Base-by-base conservation (phyloP, 1,284 basidiomycete genomes). In the Cutaneotrichosporon sp. region DNA sequence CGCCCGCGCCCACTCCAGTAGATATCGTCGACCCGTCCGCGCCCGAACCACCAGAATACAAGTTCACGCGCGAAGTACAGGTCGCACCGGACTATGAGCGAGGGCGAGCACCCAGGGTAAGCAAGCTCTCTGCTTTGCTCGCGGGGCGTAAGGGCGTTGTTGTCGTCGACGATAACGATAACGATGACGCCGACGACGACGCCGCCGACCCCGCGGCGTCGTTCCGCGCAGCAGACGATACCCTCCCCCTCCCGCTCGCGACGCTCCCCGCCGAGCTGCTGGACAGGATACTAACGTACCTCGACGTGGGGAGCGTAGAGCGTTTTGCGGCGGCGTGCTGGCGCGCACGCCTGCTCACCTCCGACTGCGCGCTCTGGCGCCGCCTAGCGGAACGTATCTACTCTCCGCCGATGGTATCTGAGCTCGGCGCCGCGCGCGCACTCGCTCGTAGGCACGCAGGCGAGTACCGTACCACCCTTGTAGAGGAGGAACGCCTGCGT, bases 401-500 rank as follows among this genome's bases (percentile, higher is more conserved):
- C 67, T 80, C 79, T 54, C 82, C 85, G 4, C 88, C 89, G 5
- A 67, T 72, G 51, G 70, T 73, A 10, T 65, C 66, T 1, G 43
- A 56, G 12, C 46, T 37, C 21, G 20, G 46, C 15, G 14, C 30
- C 1, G 39, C 49, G 18, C 35, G 39, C 5, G 68, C 76, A 2
- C 73, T 88, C 15, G 75, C 83, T 7, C 69, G 78, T 22, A 73
- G 74, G 37, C 84, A 83, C 67, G 68, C 73, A 45, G 79, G 76
- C 45, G 83, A 89, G 68, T 89, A 84, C 74, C 80, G 90, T 36
- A 83, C 84, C 21, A 73, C 87, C 5, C 87, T 83, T 67, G 81
- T 93, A 40, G 86, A 90, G 67, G 85, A 88, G 58, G 89, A 90
- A 48, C 81, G 90, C 34, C 70, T 93, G 36, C 82, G 90, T 39